Evolutionary conservation across 176 grass and related monocot species (phyloP).

Genomic region (Oryza coarctata): DNA sequence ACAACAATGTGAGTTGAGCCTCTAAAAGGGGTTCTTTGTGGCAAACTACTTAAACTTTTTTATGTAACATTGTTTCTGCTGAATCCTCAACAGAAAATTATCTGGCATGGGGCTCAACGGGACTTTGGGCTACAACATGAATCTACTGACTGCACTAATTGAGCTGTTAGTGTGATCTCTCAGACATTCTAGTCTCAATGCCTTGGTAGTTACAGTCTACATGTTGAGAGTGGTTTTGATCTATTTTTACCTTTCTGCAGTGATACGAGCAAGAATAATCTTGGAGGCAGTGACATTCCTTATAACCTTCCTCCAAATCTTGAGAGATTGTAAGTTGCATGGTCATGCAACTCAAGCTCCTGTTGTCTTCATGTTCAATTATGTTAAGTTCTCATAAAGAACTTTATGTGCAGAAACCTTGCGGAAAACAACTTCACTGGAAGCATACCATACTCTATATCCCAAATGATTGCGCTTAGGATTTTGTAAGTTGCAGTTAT

Average conservation of each 20-base stretch:
- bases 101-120: constrained; percentile 71
- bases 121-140: constrained; percentile 88
- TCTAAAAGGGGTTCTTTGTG: not conserved
- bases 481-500: constrained; percentile 55
- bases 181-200: not conserved
- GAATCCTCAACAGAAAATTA: constrained; percentile 57
- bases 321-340: constrained; percentile 58
- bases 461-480: constrained; percentile 55
- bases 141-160: constrained; percentile 56
- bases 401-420: constrained; percentile 69
- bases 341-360: not conserved
- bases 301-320: constrained; percentile 94
- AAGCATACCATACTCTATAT: constrained; percentile 70
- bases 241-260: constrained; percentile 53
- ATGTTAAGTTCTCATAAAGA: constrained; percentile 21
- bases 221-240: not conserved
- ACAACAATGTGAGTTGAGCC: constrained; percentile 68
- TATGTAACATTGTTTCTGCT: constrained; percentile 21
- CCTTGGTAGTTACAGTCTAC: not conserved
- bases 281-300: constrained; percentile 71
- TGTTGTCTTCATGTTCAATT: not conserved
- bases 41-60: not conserved
- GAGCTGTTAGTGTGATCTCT: constrained; percentile 66
- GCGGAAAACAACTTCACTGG: constrained; percentile 69
- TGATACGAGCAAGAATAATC: constrained; percentile 80